These are phyloP conservation scores for Lepidium aucheri DNA, from an alignment of 345 rosid species.

Conservation along the genomic window DNA sequence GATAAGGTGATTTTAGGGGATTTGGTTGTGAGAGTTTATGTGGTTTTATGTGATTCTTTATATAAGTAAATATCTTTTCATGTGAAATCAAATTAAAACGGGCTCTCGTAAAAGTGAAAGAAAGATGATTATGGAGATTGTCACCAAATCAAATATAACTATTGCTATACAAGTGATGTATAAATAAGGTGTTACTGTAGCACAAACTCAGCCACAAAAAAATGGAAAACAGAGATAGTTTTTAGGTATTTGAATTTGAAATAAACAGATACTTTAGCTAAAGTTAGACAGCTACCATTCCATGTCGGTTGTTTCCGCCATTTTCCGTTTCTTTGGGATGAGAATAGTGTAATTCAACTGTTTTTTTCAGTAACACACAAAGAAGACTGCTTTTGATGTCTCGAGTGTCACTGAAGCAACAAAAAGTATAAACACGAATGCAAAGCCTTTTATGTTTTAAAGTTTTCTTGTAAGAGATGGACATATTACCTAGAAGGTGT, in stretches of 20 bases:
- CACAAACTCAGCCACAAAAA: conserved; percentile 30
- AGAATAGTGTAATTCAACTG: conserved; percentile 81
- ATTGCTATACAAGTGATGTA: too few relatives aligned
- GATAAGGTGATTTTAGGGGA: too few relatives aligned
- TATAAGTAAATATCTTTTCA: too few relatives aligned
- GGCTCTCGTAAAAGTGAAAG: too few relatives aligned
- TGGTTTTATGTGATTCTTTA: too few relatives aligned
- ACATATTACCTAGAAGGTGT: conserved; percentile 27
- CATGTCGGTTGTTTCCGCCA: conserved; percentile 31
- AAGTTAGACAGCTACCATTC: conserved; percentile 92
- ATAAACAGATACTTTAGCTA: conserved; percentile 39
- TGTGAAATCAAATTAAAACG: too few relatives aligned
- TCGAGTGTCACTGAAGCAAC: neutral
- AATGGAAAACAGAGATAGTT: conserved; percentile 28
- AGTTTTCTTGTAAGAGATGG: neutral
- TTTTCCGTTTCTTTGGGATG: conserved; percentile 15
- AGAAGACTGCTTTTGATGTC: neutral
- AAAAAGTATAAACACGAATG: neutral
- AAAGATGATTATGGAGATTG: too few relatives aligned
- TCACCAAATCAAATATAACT: too few relatives aligned
- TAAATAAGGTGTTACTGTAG: conserved; percentile 29
- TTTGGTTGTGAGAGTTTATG: too few relatives aligned
- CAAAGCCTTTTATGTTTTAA: too few relatives aligned
- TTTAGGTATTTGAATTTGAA: too few relatives aligned
- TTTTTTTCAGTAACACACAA: neutral